phyloP scores from a whole-genome alignment of 2,329 filamentous ascomycete genomes.

The Xylariaceae sp. region DNA sequence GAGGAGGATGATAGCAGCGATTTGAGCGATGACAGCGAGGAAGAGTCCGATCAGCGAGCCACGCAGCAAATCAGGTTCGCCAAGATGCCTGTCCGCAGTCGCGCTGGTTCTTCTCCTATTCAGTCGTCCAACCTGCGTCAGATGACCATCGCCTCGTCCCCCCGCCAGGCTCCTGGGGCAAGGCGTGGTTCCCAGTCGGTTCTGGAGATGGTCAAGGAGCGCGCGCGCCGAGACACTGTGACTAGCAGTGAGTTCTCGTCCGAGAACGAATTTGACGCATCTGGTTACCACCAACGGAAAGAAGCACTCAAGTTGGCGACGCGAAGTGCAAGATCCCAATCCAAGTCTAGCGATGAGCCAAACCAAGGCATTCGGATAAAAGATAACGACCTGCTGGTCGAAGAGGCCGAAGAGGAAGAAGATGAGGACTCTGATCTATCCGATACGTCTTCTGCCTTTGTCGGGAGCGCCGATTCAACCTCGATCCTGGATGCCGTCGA shows the following conservation, averaged over 20 bases:
- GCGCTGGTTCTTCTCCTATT: conserved; percentile 83
- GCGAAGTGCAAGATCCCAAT: conserved; percentile 47
- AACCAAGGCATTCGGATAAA: conserved; percentile 39
- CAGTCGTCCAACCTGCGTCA: conserved; percentile 60
- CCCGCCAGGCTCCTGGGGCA: conserved; percentile 40
- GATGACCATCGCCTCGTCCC: conserved; percentile 44
- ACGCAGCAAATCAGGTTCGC: conserved; percentile 91
- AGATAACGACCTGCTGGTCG: conserved; percentile 49
- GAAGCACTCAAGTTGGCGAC: conserved; percentile 56
- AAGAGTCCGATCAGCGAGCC: conserved; percentile 65
- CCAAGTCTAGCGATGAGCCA: conserved; percentile 48
- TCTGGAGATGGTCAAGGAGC: conserved; percentile 63
- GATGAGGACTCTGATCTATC: conserved; percentile 56
- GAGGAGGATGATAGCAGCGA: conserved; percentile 85
- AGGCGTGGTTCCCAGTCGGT: conserved; percentile 67
- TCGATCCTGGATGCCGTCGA: conserved; percentile 64
- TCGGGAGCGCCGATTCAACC: conserved; percentile 63
- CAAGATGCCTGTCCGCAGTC: conserved; percentile 84
- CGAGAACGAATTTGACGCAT: conserved; percentile 70
- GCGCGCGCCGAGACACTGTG: conserved; percentile 67
- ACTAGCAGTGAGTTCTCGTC: conserved; percentile 81
- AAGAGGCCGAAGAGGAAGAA: conserved; percentile 36
- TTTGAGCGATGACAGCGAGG: conserved; percentile 77
- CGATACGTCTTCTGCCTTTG: conserved; percentile 60
- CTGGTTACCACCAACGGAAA: conserved; percentile 58